phyloP scores from a whole-genome alignment of 345 rosid genomes.

The Gossypium thurberi region DNA sequence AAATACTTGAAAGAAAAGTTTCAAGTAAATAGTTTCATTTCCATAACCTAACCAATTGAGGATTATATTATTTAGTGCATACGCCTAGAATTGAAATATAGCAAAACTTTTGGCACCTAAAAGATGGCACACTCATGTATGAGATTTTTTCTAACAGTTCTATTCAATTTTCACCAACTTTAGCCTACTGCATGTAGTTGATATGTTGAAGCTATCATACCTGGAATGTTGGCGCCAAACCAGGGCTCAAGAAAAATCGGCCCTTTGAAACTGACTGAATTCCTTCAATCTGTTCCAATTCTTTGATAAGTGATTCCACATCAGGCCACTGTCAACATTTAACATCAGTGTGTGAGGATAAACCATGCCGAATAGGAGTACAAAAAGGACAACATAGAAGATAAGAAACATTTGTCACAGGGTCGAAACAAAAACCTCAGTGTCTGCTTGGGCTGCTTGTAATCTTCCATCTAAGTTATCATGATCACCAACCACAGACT shows the following conservation, averaged over 20 bases:
- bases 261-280: slow-evolving; percentile 75
- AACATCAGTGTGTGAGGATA: slow-evolving; percentile 8
- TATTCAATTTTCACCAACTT: background rate
- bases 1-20: background rate
- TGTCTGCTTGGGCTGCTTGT: slow-evolving; percentile 62
- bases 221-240: slow-evolving; percentile 96
- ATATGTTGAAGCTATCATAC: slow-evolving; percentile 28
- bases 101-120: background rate
- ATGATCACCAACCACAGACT: slow-evolving; percentile 62
- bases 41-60: background rate
- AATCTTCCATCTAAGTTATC: slow-evolving; percentile 50
- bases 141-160: no score
- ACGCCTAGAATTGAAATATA: background rate
- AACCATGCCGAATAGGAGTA: background rate
- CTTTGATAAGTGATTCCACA: slow-evolving; percentile 78
- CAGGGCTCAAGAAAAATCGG: slow-evolving; percentile 84
- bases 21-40: background rate
- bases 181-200: background rate
- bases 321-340: slow-evolving; percentile 74
- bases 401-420: background rate
- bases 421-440: slow-evolving; percentile 47
- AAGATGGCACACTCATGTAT: no score
- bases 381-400: slow-evolving; percentile 8
- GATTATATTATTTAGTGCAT: background rate
- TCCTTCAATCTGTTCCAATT: slow-evolving; percentile 67